Base-by-base conservation (phyloP, 306 rosid genomes). In the Sechiopsis laciniata region DNA sequence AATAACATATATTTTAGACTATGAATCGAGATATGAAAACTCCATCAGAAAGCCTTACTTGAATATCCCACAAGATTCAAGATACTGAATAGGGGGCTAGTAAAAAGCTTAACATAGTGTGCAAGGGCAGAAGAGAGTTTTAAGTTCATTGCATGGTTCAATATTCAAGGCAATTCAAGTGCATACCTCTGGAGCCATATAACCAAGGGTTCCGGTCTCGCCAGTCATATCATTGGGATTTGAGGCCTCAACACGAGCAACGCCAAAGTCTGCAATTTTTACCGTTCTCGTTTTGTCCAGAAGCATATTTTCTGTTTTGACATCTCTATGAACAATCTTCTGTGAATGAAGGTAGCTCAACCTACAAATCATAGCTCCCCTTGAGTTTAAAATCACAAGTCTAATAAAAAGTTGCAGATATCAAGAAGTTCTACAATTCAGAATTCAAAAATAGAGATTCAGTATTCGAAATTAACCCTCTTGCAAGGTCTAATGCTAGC, bases 151-250 rank as follows among this genome's bases (percentile, higher is more conserved):
- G n/a, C 26, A 37, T 54, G 63, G 63, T 78, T 75, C 48, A 52
- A 22, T 26, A 32, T 40, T 69, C 19, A 42, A 60, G 10, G 78
- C 60, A 65, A 58, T 67, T 66, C 69, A 66, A 80, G 80, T 21
- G 35, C 73, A 75, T 87, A 94, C 98, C 98, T 94, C 98, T 7
- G 98, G 98, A 78, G 98, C 98, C 98, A 94, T 86, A 77, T 94
- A 94, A 69, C 94, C 96, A 10, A 93, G 88, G 67, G 92, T 90
- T 87, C 97, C 96, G 8, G 98, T 94, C 85, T 94, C 98, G 19
- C 98, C 98, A 12, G 98, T 94, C 98, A 94, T 94, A 81, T 94
- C 98, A 72, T 94, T 87, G 76, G 98, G 98, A 86, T 94, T 94
- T 61, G 98, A 94, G 29, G 98, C 98, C 85, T 94, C 98, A 0